Evolutionary conservation across 2,329 filamentous ascomycete species (phyloP).

Genomic region (Arthrobotrys sinensis): DNA sequence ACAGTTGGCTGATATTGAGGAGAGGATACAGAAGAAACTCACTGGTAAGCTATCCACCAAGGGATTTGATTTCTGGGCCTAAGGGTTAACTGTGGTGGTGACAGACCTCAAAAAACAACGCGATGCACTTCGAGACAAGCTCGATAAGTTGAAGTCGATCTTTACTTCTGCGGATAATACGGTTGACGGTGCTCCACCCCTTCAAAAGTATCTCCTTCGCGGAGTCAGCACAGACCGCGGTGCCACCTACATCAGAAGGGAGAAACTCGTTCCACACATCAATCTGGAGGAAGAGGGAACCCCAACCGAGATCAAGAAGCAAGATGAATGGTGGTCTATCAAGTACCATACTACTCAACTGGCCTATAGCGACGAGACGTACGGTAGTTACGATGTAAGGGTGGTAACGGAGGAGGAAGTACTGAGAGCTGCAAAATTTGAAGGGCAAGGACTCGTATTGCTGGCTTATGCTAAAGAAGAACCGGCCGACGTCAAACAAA

Average conservation of each 20-base stretch:
- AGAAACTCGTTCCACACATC: slow-evolving; percentile 45
- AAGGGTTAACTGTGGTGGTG: slow-evolving; percentile 3
- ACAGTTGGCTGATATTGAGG: slow-evolving; percentile 61
- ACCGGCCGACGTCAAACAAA: slow-evolving; percentile 26
- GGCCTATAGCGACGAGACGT: slow-evolving; percentile 63
- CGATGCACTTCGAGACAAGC: slow-evolving; percentile 61
- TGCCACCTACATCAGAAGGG: slow-evolving; percentile 61
- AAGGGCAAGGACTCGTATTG: slow-evolving; percentile 62
- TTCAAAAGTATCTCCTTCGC: slow-evolving; percentile 62
- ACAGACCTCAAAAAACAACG: slow-evolving; percentile 62
- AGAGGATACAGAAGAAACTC: slow-evolving; percentile 62
- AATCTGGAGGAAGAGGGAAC: slow-evolving; percentile 45
- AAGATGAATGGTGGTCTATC: slow-evolving; percentile 54
- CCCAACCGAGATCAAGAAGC: slow-evolving; percentile 47
- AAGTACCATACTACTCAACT: slow-evolving; percentile 46
- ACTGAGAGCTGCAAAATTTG: slow-evolving; percentile 61
- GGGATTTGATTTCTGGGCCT: not conserved
- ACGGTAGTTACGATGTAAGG: slow-evolving; percentile 60
- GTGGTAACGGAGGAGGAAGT: slow-evolving; percentile 63
- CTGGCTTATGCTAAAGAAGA: slow-evolving; percentile 63
- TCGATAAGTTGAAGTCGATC: slow-evolving; percentile 62
- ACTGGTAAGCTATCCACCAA: slow-evolving; percentile 54
- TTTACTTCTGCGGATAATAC: slow-evolving; percentile 63
- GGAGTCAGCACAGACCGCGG: slow-evolving; percentile 62
- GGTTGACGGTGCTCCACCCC: slow-evolving; percentile 48